Conservation (phyloP, 305 asterid species). For the Solanum hybrid region DNA sequence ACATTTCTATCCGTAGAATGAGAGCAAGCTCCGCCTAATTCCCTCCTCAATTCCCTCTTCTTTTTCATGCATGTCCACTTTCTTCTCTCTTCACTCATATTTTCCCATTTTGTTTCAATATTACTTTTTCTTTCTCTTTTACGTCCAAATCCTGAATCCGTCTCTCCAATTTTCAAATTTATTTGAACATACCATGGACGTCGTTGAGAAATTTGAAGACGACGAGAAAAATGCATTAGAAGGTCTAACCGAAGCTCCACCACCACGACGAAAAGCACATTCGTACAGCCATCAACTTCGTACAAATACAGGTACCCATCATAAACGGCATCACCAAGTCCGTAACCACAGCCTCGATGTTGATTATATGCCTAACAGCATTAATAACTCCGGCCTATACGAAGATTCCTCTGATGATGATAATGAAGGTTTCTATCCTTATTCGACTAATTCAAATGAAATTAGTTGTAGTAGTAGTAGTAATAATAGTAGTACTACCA, state of each 20-base stretch:
- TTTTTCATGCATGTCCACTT: background rate
- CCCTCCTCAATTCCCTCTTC: constrained; percentile 11
- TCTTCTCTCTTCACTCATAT: constrained; percentile 3
- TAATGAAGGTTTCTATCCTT: constrained; percentile 55
- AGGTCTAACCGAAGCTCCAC: constrained; percentile 41
- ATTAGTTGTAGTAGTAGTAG: background rate
- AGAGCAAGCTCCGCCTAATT: constrained; percentile 36
- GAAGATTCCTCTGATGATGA: constrained; percentile 43
- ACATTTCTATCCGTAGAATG: constrained; percentile 30
- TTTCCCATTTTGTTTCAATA: background rate
- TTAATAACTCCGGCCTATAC: constrained; percentile 14
- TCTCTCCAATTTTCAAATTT: background rate
- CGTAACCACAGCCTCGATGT: constrained; percentile 95
- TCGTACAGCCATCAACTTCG: constrained; percentile 87
- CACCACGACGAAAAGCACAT: constrained; percentile 52
- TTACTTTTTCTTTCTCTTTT: background rate
- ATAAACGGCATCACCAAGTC: constrained; percentile 43
- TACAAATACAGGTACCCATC: constrained; percentile 57
- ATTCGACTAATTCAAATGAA: constrained; percentile 23
- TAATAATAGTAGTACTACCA: background rate
- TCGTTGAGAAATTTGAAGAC: constrained; percentile 30
- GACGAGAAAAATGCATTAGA: constrained; percentile 46
- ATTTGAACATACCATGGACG: constrained; percentile 15
- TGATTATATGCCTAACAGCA: constrained; percentile 25
- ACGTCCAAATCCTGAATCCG: background rate